These are phyloP conservation scores for Monosporascus sp. DNA, from an alignment of 2,329 filamentous ascomycete genomes.

Conservation along the genomic window DNA sequence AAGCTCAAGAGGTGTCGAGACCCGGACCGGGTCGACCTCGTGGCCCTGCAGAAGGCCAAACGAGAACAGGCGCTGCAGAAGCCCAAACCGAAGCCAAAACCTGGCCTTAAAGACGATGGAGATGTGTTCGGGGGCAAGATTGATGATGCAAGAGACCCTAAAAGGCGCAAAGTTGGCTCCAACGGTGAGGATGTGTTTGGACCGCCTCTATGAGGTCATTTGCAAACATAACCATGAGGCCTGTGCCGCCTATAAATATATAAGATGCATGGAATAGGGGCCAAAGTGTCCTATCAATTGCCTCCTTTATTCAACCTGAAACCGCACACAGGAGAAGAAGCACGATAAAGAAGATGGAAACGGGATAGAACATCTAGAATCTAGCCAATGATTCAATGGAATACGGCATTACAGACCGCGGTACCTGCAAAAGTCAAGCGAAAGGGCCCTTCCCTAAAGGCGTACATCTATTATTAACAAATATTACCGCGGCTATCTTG, in stretches of 20 bases:
- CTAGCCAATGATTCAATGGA: background rate
- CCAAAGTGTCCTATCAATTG: no score
- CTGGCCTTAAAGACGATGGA: conserved; percentile 35
- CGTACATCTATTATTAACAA: no score
- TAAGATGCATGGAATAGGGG: no score
- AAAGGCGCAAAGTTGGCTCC: conserved; percentile 30
- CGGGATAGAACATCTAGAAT: no score
- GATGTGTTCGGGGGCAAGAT: conserved; percentile 39
- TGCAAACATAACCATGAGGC: no score
- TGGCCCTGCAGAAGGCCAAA: conserved; percentile 61
- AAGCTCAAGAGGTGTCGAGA: conserved; percentile 71
- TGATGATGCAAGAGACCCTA: conserved; percentile 28
- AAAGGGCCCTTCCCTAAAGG: no score
- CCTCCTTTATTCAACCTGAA: no score
- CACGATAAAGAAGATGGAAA: no score
- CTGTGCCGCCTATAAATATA: no score
- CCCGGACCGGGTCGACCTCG: conserved; percentile 66
- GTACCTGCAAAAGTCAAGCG: no score
- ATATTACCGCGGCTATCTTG: no score
- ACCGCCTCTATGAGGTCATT: conserved; percentile 17
- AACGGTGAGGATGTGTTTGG: conserved; percentile 20
- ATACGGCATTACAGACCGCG: background rate
- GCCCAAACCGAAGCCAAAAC: conserved; percentile 32
- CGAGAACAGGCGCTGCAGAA: conserved; percentile 44
- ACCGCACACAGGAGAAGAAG: no score